phyloP scores from a whole-genome alignment of 169 alveolate species.

The Haemoproteus tartakovskyi region DNA sequence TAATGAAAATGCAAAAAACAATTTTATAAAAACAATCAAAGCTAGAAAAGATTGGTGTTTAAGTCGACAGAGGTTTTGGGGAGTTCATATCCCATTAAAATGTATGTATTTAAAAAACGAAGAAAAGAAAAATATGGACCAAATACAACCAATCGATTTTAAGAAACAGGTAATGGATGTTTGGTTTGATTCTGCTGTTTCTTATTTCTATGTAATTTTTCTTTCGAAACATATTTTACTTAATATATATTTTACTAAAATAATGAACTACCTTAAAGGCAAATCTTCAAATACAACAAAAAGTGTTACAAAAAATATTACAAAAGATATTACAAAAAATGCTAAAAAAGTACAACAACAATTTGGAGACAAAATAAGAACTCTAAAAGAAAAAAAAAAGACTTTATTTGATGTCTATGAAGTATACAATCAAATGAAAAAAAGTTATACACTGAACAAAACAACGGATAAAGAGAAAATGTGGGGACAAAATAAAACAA shows the following conservation, averaged over 20 bases:
- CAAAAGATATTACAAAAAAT: neutral
- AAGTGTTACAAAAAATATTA: neutral
- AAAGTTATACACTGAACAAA: neutral
- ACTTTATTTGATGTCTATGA: slow-evolving; percentile 18
- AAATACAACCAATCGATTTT: too few species aligned
- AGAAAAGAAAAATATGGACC: too few species aligned
- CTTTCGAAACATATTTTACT: slow-evolving; percentile 34
- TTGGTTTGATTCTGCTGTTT: slow-evolving; percentile 87
- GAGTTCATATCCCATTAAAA: slow-evolving; percentile 74
- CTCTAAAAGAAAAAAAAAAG: neutral
- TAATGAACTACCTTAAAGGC: neutral
- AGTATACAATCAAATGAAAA: slow-evolving; percentile 7
- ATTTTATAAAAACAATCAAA: slow-evolving; percentile 63
- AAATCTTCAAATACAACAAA: neutral
- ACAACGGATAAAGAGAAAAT: neutral
- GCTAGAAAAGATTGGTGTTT: slow-evolving; percentile 82
- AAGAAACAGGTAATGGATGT: slow-evolving; percentile 77
- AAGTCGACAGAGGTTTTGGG: slow-evolving; percentile 84
- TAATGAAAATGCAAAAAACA: slow-evolving; percentile 37
- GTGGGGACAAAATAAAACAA: neutral
- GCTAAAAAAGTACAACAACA: neutral
- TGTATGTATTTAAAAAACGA: neutral
- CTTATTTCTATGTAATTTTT: slow-evolving; percentile 63
- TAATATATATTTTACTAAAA: slow-evolving; percentile 11
- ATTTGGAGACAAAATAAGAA: neutral